Conservation (phyloP, 2,329 filamentous ascomycete genomes). For the Trichophyton equinum region DNA sequence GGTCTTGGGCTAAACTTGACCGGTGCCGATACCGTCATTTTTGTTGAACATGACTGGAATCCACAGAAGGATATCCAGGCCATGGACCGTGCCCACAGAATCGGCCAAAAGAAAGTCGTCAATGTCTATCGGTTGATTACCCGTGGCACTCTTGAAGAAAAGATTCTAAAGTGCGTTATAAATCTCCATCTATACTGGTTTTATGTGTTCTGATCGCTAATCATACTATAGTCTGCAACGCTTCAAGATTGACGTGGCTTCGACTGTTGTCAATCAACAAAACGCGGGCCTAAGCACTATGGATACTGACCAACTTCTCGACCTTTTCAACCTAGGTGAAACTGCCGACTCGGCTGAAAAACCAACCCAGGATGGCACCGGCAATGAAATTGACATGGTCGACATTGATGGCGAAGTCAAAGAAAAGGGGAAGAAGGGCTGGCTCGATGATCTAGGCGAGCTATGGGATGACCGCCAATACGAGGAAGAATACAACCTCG, state of each 20-base stretch:
- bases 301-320: constrained; percentile 96
- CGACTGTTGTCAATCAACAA: constrained; percentile 96
- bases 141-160: constrained; percentile 89
- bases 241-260: constrained; percentile 98
- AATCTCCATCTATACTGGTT: background rate
- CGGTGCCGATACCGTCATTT: constrained; percentile 95
- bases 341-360: constrained; percentile 44
- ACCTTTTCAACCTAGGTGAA: constrained; percentile 86
- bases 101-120: constrained; percentile 98
- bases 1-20: constrained; percentile 90
- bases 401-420: constrained; percentile 83
- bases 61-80: constrained; percentile 97
- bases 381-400: constrained; percentile 60
- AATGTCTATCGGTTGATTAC: constrained; percentile 98
- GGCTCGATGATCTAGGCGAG: constrained; percentile 88
- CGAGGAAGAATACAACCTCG: constrained; percentile 93
- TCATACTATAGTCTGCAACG: constrained; percentile 60
- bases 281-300: constrained; percentile 89
- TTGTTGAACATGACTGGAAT: constrained; percentile 99
- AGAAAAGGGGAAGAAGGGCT: constrained; percentile 92
- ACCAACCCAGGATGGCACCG: constrained; percentile 50
- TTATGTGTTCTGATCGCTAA: constrained; percentile 4
- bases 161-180: constrained; percentile 64
- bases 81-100: constrained; percentile 96
- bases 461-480: constrained; percentile 97